Evolutionary conservation across 2,329 filamentous ascomycete genomes (phyloP), one percentile per base, ranked within the genome.

Genomic region (Hymenoscyphus salicellus): DNA sequence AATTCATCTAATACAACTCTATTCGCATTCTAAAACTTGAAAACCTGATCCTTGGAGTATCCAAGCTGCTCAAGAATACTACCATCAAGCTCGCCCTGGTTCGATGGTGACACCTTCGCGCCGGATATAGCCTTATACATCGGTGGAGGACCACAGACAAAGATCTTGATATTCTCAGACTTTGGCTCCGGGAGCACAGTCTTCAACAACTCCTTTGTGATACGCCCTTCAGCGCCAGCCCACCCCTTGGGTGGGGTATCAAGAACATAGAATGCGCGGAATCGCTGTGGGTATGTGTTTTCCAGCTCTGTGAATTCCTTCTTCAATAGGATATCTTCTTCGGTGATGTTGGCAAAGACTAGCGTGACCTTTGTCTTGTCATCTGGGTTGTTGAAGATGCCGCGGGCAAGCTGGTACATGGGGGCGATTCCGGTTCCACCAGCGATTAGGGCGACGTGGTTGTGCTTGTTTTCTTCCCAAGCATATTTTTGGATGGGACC

Each of bases 341-440:
- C 92, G 30, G 81, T 82, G 66, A 97, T 80, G 81, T 98, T 99
- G 71, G 92, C 95, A 75, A 94, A 97, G 43, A 99, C 86, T 36
- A 99, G 87, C 5, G 94, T 98, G 52, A 99, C 93, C 83, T 97
- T 96, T 73, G 95, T 99, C 86, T 95, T 93, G 82, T 99, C 95
- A 55, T 91, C 86, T 66, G 94, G 92, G 86, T 97, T 96, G 80
- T 89, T 92, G 88, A 98, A 96, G 81, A 99, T 97, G 75, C 89
- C 85, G 68, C 92, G 92, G 70, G 87, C 83, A 56, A 99, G 88
- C 83, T 99, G 95, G 84, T 91, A 98, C 94, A 98, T 97, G 72
- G 95, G 95, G 11, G 95, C 95, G 78, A 99, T 96, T 67, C 95
- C 95, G 7, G 95, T 97, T 70, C 95, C 95, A 73, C 95, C 95